phyloP scores from a whole-genome alignment of 768 basidiomycete species.

The Hysterangium stoloniferum region DNA sequence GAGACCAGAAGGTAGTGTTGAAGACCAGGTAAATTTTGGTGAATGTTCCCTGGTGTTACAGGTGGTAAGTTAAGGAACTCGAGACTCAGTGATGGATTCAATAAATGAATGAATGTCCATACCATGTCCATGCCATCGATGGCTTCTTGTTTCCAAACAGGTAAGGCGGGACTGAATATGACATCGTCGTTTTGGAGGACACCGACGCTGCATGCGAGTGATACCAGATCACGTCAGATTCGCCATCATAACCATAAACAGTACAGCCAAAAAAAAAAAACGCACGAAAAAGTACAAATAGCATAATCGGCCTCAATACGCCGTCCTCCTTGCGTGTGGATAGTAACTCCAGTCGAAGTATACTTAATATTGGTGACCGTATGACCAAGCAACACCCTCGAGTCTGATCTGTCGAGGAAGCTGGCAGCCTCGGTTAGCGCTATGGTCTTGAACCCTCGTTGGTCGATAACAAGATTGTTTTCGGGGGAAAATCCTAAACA shows the following conservation, averaged over 20 bases:
- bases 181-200: slow-evolving; percentile 11
- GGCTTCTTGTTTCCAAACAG: slow-evolving; percentile 12
- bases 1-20: slow-evolving; percentile 5
- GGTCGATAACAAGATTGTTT: slow-evolving; percentile 13
- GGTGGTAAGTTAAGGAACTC: not conserved
- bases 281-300: slow-evolving; percentile 10
- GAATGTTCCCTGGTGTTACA: not conserved
- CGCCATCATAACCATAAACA: not conserved
- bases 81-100: not conserved
- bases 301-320: slow-evolving; percentile 9
- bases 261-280: not conserved
- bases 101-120: not conserved
- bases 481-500: slow-evolving; percentile 10
- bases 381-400: slow-evolving; percentile 5
- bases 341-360: slow-evolving; percentile 8
- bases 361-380: slow-evolving; percentile 5
- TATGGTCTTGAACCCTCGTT: slow-evolving; percentile 13
- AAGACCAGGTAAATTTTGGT: slow-evolving; percentile 4
- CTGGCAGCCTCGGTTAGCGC: slow-evolving; percentile 5
- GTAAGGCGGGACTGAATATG: slow-evolving; percentile 7
- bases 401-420: slow-evolving; percentile 5
- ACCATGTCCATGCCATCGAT: slow-evolving; percentile 13
- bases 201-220: slow-evolving; percentile 2
- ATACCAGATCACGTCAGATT: not conserved
- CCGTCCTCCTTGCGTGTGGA: slow-evolving; percentile 1